A percentile compares a stretch with the other conserved stretches of the same genome.
These are phyloP conservation scores for Myxozyma sirexii DNA, from an alignment of 805 yeast species.

Conservation along the genomic window DNA sequence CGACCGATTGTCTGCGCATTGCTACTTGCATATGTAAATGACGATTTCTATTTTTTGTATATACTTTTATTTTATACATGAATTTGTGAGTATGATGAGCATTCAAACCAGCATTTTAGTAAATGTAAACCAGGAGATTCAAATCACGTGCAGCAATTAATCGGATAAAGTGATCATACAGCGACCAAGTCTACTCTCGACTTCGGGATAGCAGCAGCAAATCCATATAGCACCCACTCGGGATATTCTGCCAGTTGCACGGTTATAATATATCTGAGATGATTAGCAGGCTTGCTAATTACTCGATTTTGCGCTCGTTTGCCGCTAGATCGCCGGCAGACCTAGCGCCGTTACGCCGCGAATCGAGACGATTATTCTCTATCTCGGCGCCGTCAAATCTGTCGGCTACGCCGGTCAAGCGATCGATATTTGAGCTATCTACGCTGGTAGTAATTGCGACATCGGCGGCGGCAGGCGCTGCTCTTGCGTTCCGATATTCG, in stretches of 20 bases:
- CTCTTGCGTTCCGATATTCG: constrained; percentile 17
- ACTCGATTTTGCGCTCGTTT: background rate
- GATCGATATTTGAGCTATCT: constrained; percentile 1
- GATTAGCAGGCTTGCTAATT: too few species aligned
- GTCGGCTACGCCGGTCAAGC: background rate
- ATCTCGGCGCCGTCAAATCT: background rate
- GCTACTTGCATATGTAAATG: too few species aligned
- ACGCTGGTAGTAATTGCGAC: constrained; percentile 14
- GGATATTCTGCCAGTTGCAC: too few species aligned
- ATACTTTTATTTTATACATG: background rate
- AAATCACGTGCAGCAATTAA: too few species aligned
- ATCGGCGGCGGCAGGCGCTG: constrained; percentile 22
- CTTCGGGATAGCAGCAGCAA: too few species aligned
- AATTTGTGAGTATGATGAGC: too few species aligned
- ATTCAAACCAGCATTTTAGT: too few species aligned
- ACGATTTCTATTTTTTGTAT: background rate
- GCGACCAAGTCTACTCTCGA: too few species aligned
- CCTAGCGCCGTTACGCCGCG: background rate
- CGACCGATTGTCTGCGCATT: background rate
- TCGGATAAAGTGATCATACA: too few species aligned
- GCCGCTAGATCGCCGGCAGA: background rate
- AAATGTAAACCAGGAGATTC: too few species aligned
- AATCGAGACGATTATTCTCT: background rate
- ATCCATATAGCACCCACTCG: too few species aligned
- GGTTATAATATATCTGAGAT: too few species aligned